Evolutionary conservation across 371 early-diverging fungal species (phyloP).

Genomic region (Mucor ambiguus): DNA sequence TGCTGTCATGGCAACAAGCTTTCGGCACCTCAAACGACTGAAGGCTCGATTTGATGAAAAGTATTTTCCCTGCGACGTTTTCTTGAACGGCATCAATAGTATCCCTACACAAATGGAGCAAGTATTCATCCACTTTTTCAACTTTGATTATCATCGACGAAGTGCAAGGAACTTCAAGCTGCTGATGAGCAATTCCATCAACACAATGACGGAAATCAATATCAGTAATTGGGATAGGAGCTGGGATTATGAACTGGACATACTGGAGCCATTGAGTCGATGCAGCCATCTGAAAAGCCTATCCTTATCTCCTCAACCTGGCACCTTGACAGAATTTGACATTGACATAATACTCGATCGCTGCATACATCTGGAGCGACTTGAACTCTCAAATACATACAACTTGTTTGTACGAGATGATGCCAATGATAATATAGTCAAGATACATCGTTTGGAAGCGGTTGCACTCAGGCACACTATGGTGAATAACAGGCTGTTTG

Average conservation of each 20-base stretch:
- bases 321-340: constrained; percentile 21
- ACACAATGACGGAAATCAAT: constrained; percentile 1
- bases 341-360: constrained; percentile 16
- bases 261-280: constrained; percentile 8
- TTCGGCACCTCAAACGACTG: constrained; percentile 7
- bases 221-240: constrained; percentile 23
- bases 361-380: neutral
- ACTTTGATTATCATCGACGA: constrained; percentile 22
- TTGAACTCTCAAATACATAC: constrained; percentile 15
- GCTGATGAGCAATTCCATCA: constrained; percentile 10
- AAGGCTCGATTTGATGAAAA: constrained; percentile 21
- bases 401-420: constrained; percentile 18
- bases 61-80: constrained; percentile 20
- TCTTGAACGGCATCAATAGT: constrained; percentile 11
- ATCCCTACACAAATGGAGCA: neutral
- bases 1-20: constrained; percentile 13
- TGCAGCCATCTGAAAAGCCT: neutral
- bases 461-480: constrained; percentile 12
- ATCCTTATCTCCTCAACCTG: constrained; percentile 18
- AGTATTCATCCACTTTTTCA: constrained; percentile 11
- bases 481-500: constrained; percentile 19
- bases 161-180: constrained; percentile 15
- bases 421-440: neutral
- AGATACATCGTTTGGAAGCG: constrained; percentile 3
- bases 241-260: constrained; percentile 21